Evolutionary conservation across 805 yeast species (phyloP), one percentile per base, ranked within the genome.

Genomic region (Ogataea methylovora): DNA sequence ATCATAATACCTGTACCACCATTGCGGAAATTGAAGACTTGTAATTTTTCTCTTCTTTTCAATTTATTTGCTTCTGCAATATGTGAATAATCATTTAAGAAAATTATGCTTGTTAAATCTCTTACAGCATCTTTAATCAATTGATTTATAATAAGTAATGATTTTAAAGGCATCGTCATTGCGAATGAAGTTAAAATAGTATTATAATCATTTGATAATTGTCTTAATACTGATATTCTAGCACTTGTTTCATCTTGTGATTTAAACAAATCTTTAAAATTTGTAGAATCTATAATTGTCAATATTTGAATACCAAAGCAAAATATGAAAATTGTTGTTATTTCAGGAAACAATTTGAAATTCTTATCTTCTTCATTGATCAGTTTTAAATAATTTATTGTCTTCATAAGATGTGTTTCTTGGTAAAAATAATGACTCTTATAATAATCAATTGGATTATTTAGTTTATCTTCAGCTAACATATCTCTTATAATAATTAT

Each of bases 221-320:
- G n/a, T n/a, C n/a, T n/a, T n/a, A n/a, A n/a, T n/a, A n/a, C n/a
- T n/a, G 23, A 30, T 27, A 13, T 13, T 19, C 27, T 13, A 25
- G n/a, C 16, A 14, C 16, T 25, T 25, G 27, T 22, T 35, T 30
- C 14, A 19, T 13, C 17, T 25, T 15, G 13, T 24, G 29, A 7
- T 11, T 13, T 9, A n/a, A n/a, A n/a, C n/a, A n/a, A n/a, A n/a
- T 17, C 29, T 11, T 16, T 32, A 11, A 24, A 10, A 13, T 27
- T 29, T 6, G 30, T 13, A 19, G 38, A 34, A 18, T 35, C 39
- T 4, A 38, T 13, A 7, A 35, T 16, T 4, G 32, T 14, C 10
- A 38, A 16, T 8, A 36, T n/a, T 32, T 38, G 36, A 27, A 38
- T 19, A 7, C 39, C 33, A 19, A 36, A 22, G 13, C 25, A n/a